Evolutionary conservation across 2,329 filamentous ascomycete species (phyloP).

Genomic region (Gremmenia infestans): DNA sequence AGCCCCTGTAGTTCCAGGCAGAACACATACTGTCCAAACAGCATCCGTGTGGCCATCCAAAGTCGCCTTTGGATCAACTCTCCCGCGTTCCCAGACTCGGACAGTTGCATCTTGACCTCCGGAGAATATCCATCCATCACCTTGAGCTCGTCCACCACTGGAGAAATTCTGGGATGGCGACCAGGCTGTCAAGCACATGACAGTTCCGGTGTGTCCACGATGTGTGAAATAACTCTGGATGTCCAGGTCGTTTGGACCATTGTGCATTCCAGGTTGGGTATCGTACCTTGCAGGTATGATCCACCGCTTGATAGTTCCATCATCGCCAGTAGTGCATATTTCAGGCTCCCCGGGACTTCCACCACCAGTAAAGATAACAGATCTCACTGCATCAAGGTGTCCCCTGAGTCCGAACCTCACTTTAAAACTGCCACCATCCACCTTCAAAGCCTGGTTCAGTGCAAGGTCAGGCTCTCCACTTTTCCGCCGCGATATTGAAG

Average conservation of each 20-base stretch:
- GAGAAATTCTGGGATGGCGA: slow-evolving; percentile 84
- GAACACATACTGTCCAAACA: slow-evolving; percentile 90
- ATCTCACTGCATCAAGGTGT: slow-evolving; percentile 88
- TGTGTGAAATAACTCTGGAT: slow-evolving; percentile 94
- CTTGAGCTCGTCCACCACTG: slow-evolving; percentile 78
- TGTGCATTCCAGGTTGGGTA: slow-evolving; percentile 45
- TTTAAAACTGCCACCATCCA: slow-evolving; percentile 78
- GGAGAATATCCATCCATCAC: slow-evolving; percentile 98
- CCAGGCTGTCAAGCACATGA: slow-evolving; percentile 82
- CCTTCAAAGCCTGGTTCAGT: slow-evolving; percentile 50
- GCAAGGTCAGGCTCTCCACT: slow-evolving; percentile 63
- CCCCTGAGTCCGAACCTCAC: slow-evolving; percentile 87
- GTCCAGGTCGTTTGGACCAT: slow-evolving; percentile 65
- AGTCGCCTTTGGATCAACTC: slow-evolving; percentile 92
- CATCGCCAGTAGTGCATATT: slow-evolving; percentile 92
- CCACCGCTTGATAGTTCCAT: slow-evolving; percentile 94
- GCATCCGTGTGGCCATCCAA: slow-evolving; percentile 92
- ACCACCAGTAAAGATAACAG: slow-evolving; percentile 93
- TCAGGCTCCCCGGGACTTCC: slow-evolving; percentile 94
- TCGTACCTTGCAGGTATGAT: slow-evolving; percentile 82
- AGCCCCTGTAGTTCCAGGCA: slow-evolving; percentile 75
- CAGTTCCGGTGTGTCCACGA: slow-evolving; percentile 84
- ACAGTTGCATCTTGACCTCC: slow-evolving; percentile 92
- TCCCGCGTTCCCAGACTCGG: slow-evolving; percentile 89
- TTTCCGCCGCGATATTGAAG: slow-evolving; percentile 67